A percentile compares a stretch with the other conserved stretches of the same genome.
Conservation (phyloP, 768 basidiomycete species). For the Trametes coccinea region DNA sequence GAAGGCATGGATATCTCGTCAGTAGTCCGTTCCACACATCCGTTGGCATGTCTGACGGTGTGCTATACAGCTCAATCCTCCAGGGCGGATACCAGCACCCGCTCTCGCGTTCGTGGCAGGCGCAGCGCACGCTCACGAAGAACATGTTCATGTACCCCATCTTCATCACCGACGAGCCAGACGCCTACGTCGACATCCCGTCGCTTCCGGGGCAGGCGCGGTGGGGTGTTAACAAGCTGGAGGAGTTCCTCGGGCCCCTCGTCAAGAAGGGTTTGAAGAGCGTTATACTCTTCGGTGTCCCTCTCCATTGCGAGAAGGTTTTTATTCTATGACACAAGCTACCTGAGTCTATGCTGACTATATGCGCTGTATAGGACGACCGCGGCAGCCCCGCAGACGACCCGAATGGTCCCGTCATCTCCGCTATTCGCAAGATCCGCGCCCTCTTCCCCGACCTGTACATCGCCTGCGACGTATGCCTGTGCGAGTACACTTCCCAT, state of each 20-base stretch:
- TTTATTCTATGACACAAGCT: neutral
- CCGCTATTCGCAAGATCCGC: constrained; percentile 80
- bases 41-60: neutral
- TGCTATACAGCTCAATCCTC: constrained; percentile 60
- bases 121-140: constrained; percentile 75
- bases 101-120: constrained; percentile 85
- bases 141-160: constrained; percentile 99
- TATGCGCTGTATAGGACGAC: constrained; percentile 57
- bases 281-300: constrained; percentile 95
- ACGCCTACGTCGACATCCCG: constrained; percentile 75
- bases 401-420: constrained; percentile 87
- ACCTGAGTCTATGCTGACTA: neutral
- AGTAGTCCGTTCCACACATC: neutral
- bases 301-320: constrained; percentile 78
- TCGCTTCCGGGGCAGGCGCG: constrained; percentile 84
- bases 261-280: constrained; percentile 88
- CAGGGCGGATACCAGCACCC: constrained; percentile 96
- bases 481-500: constrained; percentile 99
- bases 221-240: constrained; percentile 95
- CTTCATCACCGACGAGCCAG: constrained; percentile 93
- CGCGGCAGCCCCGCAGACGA: constrained; percentile 91
- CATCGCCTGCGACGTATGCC: constrained; percentile 93
- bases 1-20: constrained; percentile 22
- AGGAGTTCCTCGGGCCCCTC: constrained; percentile 82
- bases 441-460: constrained; percentile 80